A percentile compares a stretch with the other conserved stretches of the same genome.
Evolutionary conservation across 2,329 filamentous ascomycete genomes (phyloP).

Genomic region (Colletotrichum sp.): DNA sequence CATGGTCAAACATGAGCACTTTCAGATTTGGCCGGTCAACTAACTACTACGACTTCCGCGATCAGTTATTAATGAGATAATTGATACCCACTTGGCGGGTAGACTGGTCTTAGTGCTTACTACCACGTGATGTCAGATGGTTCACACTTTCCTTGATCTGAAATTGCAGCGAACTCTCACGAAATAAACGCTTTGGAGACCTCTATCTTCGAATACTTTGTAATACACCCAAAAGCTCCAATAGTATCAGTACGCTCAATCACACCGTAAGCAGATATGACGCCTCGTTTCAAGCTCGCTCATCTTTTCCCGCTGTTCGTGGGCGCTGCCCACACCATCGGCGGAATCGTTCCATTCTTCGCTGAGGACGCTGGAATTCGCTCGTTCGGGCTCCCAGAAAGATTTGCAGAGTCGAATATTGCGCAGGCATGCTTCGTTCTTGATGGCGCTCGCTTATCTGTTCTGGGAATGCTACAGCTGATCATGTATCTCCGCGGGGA

Average conservation of each 20-base stretch:
- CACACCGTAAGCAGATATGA: not conserved
- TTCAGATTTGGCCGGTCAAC: not conserved
- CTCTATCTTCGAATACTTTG: not conserved
- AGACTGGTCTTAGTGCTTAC: not conserved
- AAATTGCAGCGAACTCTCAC: rapidly evolving
- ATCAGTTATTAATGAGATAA: not conserved
- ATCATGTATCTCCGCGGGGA: not conserved
- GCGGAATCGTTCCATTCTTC: not conserved
- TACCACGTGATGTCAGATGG: not conserved
- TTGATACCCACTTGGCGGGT: rapidly evolving
- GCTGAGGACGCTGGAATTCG: not conserved
- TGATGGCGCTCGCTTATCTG: not conserved
- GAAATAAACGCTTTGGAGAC: not conserved
- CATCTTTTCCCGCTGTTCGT: not conserved
- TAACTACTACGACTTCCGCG: not conserved
- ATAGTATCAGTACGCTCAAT: not conserved
- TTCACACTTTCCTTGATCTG: not conserved
- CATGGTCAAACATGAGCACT: not conserved
- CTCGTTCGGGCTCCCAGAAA: not conserved
- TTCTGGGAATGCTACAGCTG: not conserved
- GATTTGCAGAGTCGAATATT: not conserved
- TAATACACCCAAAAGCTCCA: not conserved
- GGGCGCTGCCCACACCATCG: not conserved
- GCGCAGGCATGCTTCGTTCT: not conserved
- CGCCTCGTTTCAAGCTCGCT: not conserved